phyloP scores from a whole-genome alignment of 768 basidiomycete genomes.

The Nidularia pulvinata region DNA sequence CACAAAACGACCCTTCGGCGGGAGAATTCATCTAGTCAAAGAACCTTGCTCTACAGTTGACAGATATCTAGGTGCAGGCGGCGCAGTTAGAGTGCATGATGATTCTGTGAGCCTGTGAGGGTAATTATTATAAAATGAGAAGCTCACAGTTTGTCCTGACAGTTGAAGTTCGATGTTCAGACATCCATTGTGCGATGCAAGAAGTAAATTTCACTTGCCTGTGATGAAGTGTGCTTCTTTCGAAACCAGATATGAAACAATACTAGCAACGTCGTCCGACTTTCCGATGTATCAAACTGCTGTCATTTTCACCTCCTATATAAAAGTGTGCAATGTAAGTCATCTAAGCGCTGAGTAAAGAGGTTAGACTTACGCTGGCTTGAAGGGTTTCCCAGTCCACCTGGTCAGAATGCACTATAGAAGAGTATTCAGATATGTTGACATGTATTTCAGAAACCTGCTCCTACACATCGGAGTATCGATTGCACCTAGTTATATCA shows the following conservation, averaged over 20 bases:
- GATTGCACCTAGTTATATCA: slow-evolving; percentile 5
- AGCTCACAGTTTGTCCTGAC: slow-evolving; percentile 5
- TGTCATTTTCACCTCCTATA: background rate
- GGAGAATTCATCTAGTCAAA: slow-evolving; percentile 8
- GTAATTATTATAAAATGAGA: background rate
- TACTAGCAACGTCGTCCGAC: slow-evolving; percentile 29
- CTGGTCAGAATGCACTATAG: background rate
- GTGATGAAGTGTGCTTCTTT: slow-evolving; percentile 33
- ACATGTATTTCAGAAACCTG: background rate
- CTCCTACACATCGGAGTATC: slow-evolving; percentile 11
- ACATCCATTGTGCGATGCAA: background rate
- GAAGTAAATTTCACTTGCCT: slow-evolving; percentile 11
- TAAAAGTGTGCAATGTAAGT: background rate
- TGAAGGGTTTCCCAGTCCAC: background rate
- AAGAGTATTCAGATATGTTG: background rate
- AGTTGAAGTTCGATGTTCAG: background rate
- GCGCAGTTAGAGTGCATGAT: background rate
- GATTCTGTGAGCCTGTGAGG: too few species aligned
- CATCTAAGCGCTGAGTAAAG: background rate
- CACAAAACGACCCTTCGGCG: too few species aligned
- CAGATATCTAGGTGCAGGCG: slow-evolving; percentile 10
- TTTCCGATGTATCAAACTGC: slow-evolving; percentile 9
- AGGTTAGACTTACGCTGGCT: background rate
- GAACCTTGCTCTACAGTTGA: slow-evolving; percentile 13
- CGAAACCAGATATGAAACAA: slow-evolving; percentile 33